Base-by-base conservation (phyloP, 2,329 filamentous ascomycete species). In the Epichloe typhina region DNA sequence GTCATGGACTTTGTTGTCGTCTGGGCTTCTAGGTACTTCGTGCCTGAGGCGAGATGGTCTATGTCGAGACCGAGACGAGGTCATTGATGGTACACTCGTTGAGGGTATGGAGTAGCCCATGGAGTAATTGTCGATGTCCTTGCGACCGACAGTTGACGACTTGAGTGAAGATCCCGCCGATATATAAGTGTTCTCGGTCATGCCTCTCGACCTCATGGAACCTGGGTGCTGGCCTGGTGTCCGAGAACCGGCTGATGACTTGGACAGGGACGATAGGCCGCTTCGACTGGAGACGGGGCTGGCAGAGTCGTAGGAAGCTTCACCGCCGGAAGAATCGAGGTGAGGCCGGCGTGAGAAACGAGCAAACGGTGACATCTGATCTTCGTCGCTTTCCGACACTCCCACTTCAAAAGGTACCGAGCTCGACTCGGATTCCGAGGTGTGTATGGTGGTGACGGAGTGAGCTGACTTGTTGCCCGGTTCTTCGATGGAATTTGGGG, bases 1-100 rank as follows among this genome's bases (percentile, higher is more conserved):
- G 56, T 96, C 90, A 52, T 84, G 70, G 4, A 84, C 73, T 53
- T 80, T 80, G 55, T 77, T 75, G 9, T 90, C 86, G 33, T 88
- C 67, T 0, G 89, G 87, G 58, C 86, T 94, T 36, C 82, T 77
- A 1, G 88, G 73, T 2, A 95, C 76, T 62, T 96, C 88, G 58
- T 94, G 83, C 31, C 88, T 80, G 46, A 96, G 70, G 21, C 83
- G 78, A 15, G 90, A 95, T 0, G 82, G 77, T 58, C 66, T 68
- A 44, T 72, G 69, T 45, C 66, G 65, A 6, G 70, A 69, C 35
- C 67, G 67, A 15, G 73, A 73, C 38, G 77, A 76, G 35, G 75
- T 62, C 59, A 75, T 64, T 9, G 76, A 77, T 11, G 65, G 56
- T 6, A 54, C 59, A 44, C 66, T 69, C 4, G 66, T 67, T 15